A percentile compares a stretch with the other conserved stretches of the same genome.
These are phyloP conservation scores for Aspergillus thermomutatus DNA, from an alignment of 2,329 filamentous ascomycete species.

Conservation along the genomic window DNA sequence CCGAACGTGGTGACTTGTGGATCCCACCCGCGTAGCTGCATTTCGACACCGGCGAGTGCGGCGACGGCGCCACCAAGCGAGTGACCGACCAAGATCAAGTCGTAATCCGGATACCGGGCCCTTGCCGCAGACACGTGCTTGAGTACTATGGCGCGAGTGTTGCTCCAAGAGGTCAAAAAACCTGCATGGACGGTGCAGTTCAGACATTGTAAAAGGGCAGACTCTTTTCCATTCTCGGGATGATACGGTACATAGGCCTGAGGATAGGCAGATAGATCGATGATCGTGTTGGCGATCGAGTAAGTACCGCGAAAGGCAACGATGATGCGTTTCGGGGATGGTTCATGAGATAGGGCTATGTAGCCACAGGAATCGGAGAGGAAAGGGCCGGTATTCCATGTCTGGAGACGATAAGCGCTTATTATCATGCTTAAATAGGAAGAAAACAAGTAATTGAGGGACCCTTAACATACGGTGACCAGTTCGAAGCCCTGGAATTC, in stretches of 20 bases:
- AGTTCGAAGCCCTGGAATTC: constrained; percentile 81
- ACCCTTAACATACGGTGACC: constrained; percentile 50
- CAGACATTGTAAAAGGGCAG: constrained; percentile 57
- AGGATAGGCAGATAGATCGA: constrained; percentile 83
- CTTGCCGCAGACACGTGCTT: constrained; percentile 61
- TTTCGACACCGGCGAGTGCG: constrained; percentile 78
- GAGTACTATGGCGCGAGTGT: constrained; percentile 67
- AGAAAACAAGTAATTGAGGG: not conserved
- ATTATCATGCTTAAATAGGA: not conserved
- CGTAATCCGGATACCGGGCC: constrained; percentile 64
- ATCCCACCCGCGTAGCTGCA: constrained; percentile 71
- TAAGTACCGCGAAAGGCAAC: constrained; percentile 94
- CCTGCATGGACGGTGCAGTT: constrained; percentile 94
- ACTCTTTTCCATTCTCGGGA: constrained; percentile 45
- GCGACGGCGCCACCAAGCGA: constrained; percentile 91
- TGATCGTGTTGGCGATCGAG: constrained; percentile 84
- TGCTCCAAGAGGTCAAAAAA: constrained; percentile 80
- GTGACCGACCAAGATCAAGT: constrained; percentile 79
- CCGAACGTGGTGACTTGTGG: constrained; percentile 87
- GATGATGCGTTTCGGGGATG: constrained; percentile 62
- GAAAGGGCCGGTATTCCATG: constrained; percentile 86
- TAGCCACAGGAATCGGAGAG: constrained; percentile 92
- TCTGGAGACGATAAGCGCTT: constrained; percentile 39
- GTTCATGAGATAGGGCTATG: constrained; percentile 76
- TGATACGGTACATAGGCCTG: constrained; percentile 88